Percentiles rank a stretch among this genome's conserved stretches.
Evolutionary conservation across 257 asterid species (phyloP).

Genomic region (Plantago ovata): DNA sequence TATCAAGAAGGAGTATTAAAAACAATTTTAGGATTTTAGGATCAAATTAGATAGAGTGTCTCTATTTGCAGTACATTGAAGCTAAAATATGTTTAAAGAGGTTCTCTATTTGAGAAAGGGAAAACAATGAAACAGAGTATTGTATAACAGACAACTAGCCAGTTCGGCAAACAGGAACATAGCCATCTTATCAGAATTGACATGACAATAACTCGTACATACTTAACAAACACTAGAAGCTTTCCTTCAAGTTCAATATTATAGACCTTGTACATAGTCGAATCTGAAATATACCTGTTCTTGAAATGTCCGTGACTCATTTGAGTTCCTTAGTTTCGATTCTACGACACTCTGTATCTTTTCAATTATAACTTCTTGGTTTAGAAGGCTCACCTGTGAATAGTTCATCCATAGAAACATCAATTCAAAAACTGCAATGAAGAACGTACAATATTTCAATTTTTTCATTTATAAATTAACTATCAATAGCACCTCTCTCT

Average conservation of each 20-base stretch:
- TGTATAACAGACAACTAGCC: too few species aligned
- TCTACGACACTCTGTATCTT: constrained; percentile 79
- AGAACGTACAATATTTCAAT: constrained; percentile 12
- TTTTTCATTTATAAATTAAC: constrained; percentile 13
- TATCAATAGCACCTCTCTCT: constrained; percentile 69
- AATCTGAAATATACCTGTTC: constrained; percentile 64
- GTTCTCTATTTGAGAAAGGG: too few species aligned
- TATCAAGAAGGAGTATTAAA: too few species aligned
- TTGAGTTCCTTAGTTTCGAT: constrained; percentile 74
- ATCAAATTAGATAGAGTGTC: too few species aligned
- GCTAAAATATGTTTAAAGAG: not conserved
- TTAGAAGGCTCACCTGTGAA: constrained; percentile 84
- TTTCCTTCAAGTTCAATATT: constrained; percentile 1
- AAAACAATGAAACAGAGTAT: too few species aligned
- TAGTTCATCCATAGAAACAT: constrained; percentile 20
- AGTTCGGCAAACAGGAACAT: too few species aligned
- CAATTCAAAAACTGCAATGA: constrained; percentile 13
- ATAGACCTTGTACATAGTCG: not conserved
- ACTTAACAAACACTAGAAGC: not conserved
- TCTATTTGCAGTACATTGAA: not conserved
- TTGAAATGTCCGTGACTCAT: constrained; percentile 76
- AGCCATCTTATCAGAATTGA: not conserved
- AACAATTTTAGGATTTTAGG: too few species aligned
- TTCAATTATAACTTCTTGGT: constrained; percentile 82
- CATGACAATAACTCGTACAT: not conserved